Evolutionary conservation across 2,329 filamentous ascomycete species (phyloP).

Genomic region (Cladosporium austrohemisphaericum): DNA sequence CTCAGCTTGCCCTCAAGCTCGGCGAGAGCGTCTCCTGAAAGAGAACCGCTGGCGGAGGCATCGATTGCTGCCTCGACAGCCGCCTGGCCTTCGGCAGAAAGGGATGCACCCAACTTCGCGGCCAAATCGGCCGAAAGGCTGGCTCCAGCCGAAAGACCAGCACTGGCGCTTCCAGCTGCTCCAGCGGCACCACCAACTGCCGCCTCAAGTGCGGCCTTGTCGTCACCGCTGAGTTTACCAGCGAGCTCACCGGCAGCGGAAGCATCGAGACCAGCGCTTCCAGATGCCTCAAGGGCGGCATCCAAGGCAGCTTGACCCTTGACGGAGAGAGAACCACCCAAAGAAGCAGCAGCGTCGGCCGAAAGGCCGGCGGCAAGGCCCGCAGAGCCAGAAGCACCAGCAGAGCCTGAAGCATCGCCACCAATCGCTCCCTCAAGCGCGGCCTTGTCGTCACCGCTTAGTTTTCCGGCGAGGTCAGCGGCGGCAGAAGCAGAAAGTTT

Average conservation of each 20-base stretch:
- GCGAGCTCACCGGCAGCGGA: slow-evolving; percentile 24
- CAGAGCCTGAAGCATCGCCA: not conserved
- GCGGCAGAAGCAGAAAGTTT: not conserved
- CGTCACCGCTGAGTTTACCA: not conserved
- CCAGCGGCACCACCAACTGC: not conserved
- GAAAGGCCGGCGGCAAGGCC: not conserved
- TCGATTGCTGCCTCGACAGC: not conserved
- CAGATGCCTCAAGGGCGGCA: not conserved
- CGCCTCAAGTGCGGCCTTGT: slow-evolving; percentile 6
- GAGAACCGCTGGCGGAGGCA: no score
- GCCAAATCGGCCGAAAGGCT: no score
- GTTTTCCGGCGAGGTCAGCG: not conserved
- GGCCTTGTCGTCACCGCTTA: not conserved
- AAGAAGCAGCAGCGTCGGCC: not conserved
- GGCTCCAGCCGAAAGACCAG: no score
- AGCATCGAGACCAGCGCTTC: not conserved
- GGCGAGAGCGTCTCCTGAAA: slow-evolving; percentile 28
- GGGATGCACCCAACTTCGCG: no score
- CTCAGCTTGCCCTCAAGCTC: slow-evolving; percentile 15
- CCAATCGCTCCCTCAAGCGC: no score
- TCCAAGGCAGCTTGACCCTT: slow-evolving; percentile 5
- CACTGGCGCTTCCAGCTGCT: not conserved
- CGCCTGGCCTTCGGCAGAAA: not conserved
- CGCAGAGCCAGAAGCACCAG: not conserved
- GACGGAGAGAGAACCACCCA: not conserved